These are phyloP conservation scores for Ganoderma sp. DNA, from an alignment of 1,284 basidiomycete species.

Conservation along the genomic window DNA sequence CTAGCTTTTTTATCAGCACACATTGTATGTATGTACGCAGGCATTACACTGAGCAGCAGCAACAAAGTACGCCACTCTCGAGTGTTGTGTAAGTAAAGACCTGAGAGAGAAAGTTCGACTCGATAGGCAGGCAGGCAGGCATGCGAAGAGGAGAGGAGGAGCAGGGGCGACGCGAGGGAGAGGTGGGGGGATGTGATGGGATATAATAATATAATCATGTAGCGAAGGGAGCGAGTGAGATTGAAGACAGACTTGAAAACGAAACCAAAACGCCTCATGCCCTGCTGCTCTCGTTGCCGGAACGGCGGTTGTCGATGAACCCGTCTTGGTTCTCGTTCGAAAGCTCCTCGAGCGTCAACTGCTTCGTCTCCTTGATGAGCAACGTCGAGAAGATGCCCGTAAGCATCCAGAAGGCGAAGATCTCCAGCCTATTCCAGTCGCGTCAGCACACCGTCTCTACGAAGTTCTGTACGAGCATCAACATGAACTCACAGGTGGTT, in stretches of 20 bases:
- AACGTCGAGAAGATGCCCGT: slow-evolving; percentile 66
- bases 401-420: slow-evolving; percentile 65
- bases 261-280: background rate
- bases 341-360: slow-evolving; percentile 59
- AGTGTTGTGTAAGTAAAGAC: background rate
- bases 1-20: slow-evolving; percentile 1
- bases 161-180: slow-evolving; percentile 1
- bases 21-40: background rate
- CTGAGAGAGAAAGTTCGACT: slow-evolving; percentile 8
- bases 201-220: slow-evolving; percentile 9
- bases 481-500: slow-evolving; percentile 42
- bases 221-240: slow-evolving; percentile 2
- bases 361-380: slow-evolving; percentile 67
- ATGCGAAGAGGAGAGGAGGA: background rate
- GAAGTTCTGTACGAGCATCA: background rate
- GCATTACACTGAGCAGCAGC: slow-evolving; percentile 21
- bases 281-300: background rate
- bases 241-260: background rate
- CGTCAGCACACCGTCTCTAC: slow-evolving; percentile 3
- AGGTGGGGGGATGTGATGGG: slow-evolving; percentile 4
- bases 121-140: slow-evolving; percentile 7
- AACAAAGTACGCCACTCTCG: slow-evolving; percentile 10
- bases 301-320: slow-evolving; percentile 47
- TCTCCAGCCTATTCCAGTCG: slow-evolving; percentile 45
- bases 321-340: slow-evolving; percentile 57